Percentiles rank a stretch among this genome's conserved stretches.
Evolutionary conservation across 176 grass and related monocot genomes (phyloP).

Genomic region (Aegilops sharonensis): DNA sequence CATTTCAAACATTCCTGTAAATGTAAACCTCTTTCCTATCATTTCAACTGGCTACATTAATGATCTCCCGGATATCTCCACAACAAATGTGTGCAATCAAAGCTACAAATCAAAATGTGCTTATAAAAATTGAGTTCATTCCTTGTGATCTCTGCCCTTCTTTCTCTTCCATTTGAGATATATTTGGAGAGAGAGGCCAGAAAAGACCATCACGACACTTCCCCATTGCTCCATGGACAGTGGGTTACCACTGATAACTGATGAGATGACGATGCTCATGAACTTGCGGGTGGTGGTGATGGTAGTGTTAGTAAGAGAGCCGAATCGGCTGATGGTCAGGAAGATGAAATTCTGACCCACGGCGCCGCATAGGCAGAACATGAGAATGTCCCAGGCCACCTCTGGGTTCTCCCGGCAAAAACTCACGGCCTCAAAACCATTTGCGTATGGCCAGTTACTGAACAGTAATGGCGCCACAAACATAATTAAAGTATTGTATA

Average conservation of each 20-base stretch:
- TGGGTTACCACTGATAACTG: constrained; percentile 79
- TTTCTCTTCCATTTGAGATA: constrained; percentile 84
- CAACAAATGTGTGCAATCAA: constrained; percentile 25
- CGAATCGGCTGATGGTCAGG: constrained; percentile 92
- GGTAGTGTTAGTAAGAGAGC: constrained; percentile 95
- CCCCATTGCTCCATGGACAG: constrained; percentile 75
- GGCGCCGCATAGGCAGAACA: constrained; percentile 83
- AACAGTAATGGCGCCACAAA: constrained; percentile 66
- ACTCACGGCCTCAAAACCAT: constrained; percentile 75
- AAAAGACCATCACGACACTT: constrained; percentile 62
- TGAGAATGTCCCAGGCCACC: constrained; percentile 88
- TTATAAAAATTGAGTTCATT: constrained; percentile 24
- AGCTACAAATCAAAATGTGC: constrained; percentile 9
- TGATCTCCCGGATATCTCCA: constrained; percentile 1
- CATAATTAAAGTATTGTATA: constrained; percentile 89
- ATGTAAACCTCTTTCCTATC: constrained; percentile 7
- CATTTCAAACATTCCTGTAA: background rate
- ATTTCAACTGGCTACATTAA: constrained; percentile 15
- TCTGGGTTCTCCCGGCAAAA: constrained; percentile 87
- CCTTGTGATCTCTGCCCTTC: constrained; percentile 54
- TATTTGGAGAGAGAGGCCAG: constrained; percentile 73
- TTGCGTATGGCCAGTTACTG: constrained; percentile 72
- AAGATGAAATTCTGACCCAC: constrained; percentile 98
- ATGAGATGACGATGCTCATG: constrained; percentile 89
- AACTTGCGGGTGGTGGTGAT: constrained; percentile 96